phyloP scores from a whole-genome alignment of 169 alveolate genomes.

The Cryptosporidium baileyi region DNA sequence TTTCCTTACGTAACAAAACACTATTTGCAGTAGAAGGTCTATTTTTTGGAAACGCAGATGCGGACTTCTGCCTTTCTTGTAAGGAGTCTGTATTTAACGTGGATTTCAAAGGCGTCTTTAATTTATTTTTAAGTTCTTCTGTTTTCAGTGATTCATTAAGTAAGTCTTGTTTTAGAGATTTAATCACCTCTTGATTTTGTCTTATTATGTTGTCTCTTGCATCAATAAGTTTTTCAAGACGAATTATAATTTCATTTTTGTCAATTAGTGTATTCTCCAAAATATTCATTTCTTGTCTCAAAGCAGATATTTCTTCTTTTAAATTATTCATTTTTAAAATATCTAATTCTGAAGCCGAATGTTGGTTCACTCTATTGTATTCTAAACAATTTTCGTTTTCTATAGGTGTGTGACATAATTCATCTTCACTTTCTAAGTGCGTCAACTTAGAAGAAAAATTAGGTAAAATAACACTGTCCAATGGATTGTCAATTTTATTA shows the following conservation, averaged over 20 bases:
- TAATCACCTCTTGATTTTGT: slow-evolving; percentile 46
- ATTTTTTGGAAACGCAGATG: background rate
- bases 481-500: background rate
- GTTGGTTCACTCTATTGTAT: background rate
- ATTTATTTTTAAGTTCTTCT: background rate
- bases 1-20: background rate
- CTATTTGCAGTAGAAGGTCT: slow-evolving; percentile 34
- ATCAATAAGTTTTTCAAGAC: slow-evolving; percentile 45
- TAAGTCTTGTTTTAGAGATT: background rate
- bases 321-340: background rate
- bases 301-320: background rate
- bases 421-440: background rate
- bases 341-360: background rate
- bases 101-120: background rate
- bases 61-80: background rate
- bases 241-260: slow-evolving; percentile 33
- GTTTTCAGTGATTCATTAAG: background rate
- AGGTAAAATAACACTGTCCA: background rate
- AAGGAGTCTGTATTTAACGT: background rate
- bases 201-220: slow-evolving; percentile 50
- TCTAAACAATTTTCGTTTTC: background rate
- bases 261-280: slow-evolving; percentile 21
- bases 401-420: background rate
- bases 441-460: background rate
- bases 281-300: slow-evolving; percentile 13